phyloP scores from a whole-genome alignment of 2,329 filamentous ascomycete species.

The Alternaria sp. region DNA sequence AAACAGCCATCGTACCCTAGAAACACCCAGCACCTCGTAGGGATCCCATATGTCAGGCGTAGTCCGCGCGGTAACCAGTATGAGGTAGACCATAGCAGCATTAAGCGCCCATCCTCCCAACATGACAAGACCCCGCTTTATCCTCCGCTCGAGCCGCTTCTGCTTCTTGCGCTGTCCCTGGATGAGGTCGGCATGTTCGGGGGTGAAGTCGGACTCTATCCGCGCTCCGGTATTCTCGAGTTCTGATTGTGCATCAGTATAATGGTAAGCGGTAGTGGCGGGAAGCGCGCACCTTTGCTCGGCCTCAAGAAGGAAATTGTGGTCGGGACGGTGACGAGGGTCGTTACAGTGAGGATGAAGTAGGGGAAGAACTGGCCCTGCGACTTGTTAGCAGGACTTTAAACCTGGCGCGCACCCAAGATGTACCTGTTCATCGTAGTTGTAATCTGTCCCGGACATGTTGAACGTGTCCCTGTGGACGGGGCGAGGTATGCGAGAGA shows the following conservation, averaged over 20 bases:
- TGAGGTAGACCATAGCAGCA: constrained; percentile 91
- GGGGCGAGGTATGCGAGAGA: constrained; percentile 26
- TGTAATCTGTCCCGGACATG: constrained; percentile 78
- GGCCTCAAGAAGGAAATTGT: constrained; percentile 88
- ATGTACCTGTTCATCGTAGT: constrained; percentile 89
- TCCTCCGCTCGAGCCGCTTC: constrained; percentile 85
- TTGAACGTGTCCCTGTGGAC: constrained; percentile 35
- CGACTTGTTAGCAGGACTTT: constrained; percentile 22
- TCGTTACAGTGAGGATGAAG: constrained; percentile 92
- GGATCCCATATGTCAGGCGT: constrained; percentile 90
- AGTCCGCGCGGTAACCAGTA: constrained; percentile 77
- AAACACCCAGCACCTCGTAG: constrained; percentile 90
- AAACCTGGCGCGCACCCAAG: constrained; percentile 4
- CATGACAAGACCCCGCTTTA: constrained; percentile 84
- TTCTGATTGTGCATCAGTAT: constrained; percentile 55
- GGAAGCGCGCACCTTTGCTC: constrained; percentile 65
- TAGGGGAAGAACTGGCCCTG: constrained; percentile 98
- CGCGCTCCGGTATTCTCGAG: constrained; percentile 82
- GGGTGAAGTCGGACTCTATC: constrained; percentile 82
- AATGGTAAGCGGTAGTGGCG: constrained; percentile 2
- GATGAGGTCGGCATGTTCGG: constrained; percentile 84
- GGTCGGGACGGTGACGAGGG: constrained; percentile 86
- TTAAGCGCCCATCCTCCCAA: constrained; percentile 83
- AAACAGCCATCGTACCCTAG: constrained; percentile 67
- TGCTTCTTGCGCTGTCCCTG: constrained; percentile 83